Evolutionary conservation across 148 eudicot species (phyloP).

Genomic region (Spergularia bocconei): DNA sequence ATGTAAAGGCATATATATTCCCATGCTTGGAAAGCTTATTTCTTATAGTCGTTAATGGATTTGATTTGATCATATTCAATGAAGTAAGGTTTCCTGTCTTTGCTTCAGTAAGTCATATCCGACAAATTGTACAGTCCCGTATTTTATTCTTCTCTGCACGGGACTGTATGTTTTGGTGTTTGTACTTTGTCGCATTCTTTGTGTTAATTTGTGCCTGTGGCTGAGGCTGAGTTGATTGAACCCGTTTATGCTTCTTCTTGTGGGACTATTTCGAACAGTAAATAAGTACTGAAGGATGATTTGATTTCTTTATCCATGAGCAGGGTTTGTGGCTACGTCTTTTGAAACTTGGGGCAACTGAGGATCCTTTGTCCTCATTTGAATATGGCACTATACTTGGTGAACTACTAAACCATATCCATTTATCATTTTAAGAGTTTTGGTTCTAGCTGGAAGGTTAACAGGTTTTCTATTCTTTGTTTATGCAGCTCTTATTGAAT

Average conservation of each 20-base stretch:
- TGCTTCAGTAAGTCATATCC: no score
- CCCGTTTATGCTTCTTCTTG: neutral
- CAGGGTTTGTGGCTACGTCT: constrained; percentile 98
- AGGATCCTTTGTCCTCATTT: constrained; percentile 97
- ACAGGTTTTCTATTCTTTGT: constrained; percentile 4
- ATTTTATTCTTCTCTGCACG: no score
- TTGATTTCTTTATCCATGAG: constrained; percentile 24
- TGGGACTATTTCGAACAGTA: neutral
- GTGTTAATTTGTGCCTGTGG: neutral
- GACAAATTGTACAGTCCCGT: no score
- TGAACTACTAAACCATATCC: constrained; percentile 28
- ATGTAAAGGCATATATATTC: no score
- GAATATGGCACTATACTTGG: constrained; percentile 98
- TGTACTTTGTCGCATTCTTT: no score
- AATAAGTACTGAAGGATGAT: constrained; percentile 4
- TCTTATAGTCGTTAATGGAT: no score
- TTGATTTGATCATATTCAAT: no score
- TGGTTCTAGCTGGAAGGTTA: constrained; percentile 13
- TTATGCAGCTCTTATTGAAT: constrained; percentile 94
- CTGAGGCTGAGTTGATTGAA: neutral
- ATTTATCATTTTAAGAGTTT: neutral
- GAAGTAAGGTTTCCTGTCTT: no score
- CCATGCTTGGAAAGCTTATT: no score
- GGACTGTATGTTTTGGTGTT: no score
- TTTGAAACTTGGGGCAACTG: constrained; percentile 86